Conservation (phyloP, 2,329 filamentous ascomycete species). For the Colletotrichum eleusines region DNA sequence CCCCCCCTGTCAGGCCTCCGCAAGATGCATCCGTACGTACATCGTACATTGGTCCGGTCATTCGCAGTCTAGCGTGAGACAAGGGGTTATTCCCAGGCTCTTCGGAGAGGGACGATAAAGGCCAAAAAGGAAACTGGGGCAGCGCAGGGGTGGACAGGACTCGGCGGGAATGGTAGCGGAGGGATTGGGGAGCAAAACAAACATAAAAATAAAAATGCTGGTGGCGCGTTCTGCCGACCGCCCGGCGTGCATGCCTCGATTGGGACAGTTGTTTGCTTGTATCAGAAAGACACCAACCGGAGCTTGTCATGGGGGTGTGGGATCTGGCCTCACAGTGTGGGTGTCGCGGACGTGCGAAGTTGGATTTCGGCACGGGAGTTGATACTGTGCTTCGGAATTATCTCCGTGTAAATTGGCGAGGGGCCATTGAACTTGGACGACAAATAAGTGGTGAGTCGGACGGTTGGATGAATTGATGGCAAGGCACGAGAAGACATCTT, state of each 20-base stretch:
- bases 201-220: constrained; percentile 5
- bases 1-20: neutral
- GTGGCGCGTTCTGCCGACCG: constrained; percentile 18
- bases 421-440: neutral
- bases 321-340: constrained; percentile 40
- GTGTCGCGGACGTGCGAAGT: constrained; percentile 40
- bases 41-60: neutral
- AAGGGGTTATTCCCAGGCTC: neutral
- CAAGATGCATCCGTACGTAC: neutral
- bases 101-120: neutral
- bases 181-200: no score
- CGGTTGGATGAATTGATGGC: neutral
- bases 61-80: neutral
- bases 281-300: constrained; percentile 34
- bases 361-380: constrained; percentile 20
- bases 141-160: neutral
- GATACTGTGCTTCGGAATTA: constrained; percentile 38
- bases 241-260: constrained; percentile 27
- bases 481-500: neutral
- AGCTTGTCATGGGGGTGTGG: constrained; percentile 40
- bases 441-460: neutral
- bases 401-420: constrained; percentile 29
- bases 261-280: constrained; percentile 35
- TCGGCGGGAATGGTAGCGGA: constrained; percentile 3
- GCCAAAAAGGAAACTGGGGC: constrained; percentile 3